phyloP scores from a whole-genome alignment of 352 stramenopile species.

The Globisporangium iwayamae region DNA sequence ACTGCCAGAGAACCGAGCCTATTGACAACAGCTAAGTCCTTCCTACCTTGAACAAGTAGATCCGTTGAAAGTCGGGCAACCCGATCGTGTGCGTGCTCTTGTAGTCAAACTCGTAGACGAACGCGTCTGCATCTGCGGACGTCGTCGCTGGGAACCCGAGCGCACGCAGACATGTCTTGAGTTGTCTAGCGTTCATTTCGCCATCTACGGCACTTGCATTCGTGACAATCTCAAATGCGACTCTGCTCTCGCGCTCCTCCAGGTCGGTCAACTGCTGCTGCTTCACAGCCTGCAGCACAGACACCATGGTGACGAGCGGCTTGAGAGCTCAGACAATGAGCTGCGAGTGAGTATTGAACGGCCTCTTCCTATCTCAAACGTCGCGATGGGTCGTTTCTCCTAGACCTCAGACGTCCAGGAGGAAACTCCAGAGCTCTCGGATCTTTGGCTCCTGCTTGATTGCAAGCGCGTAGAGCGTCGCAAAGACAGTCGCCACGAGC shows the following conservation, averaged over 20 bases:
- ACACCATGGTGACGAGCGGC: not conserved
- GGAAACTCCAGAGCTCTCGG: slow-evolving; percentile 10
- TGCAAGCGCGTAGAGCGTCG: slow-evolving; percentile 31
- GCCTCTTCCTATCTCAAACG: not conserved
- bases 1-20: too few relatives aligned
- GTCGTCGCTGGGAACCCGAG: slow-evolving; percentile 22
- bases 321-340: not conserved
- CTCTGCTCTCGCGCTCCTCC: slow-evolving; percentile 24
- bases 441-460: slow-evolving; percentile 36
- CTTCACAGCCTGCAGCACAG: slow-evolving; percentile 14
- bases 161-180: slow-evolving; percentile 31
- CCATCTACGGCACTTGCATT: not conserved
- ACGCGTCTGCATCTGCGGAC: slow-evolving; percentile 21
- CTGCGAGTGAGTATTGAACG: not conserved
- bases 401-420: slow-evolving; percentile 5
- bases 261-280: slow-evolving; percentile 24
- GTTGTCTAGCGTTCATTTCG: slow-evolving; percentile 26
- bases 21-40: not conserved
- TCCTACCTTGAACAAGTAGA: slow-evolving; percentile 38
- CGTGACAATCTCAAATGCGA: slow-evolving; percentile 23
- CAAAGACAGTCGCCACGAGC: slow-evolving; percentile 32
- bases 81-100: slow-evolving; percentile 25
- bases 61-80: slow-evolving; percentile 36
- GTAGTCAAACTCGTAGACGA: slow-evolving; percentile 52
- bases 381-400: not conserved